Evolutionary conservation across 495 filamentous ascomycete species (phyloP), one percentile per base, ranked within the genome.

Genomic region (Trichoderma asperelloides): DNA sequence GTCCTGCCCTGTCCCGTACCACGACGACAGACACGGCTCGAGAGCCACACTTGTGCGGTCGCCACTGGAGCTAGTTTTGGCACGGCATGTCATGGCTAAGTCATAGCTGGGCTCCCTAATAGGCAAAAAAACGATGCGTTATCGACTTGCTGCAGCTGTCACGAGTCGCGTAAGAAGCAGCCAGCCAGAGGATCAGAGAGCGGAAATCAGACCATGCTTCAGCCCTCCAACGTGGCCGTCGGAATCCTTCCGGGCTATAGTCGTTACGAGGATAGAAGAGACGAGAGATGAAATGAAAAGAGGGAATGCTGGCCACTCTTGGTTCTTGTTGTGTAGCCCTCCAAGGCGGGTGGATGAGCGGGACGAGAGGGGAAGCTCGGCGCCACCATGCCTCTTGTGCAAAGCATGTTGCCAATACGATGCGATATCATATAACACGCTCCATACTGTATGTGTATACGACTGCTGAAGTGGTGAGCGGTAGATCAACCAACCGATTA

Each of bases 361-460:
- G 55, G 55, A 60, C 25, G 25, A 27, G 55, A 60, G 55, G 55
- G 55, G 55, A 60, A 30, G 55, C 23, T 60, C 55, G 55, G 55
- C 55, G 55, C 55, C 55, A 60, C 55, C 55, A 60, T 60, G 55
- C 55, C 55, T 60, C 43, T 49, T 55, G 49, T 55, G 49, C 49
- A 25, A 60, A n/a, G 16, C 4, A n/a, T 51, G 47, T n/a, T 51
- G 21, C 15, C 18, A 7, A 33, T n/a, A 2, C 45, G 45, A 51
- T 51, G 7, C 47, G 33, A 37, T 37, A 8, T 8, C 5, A 37
- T 37, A 37, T 37, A n/a, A n/a, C n/a, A 8, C 33, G 33, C 33
- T 37, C 33, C 33, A 37, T 37, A 37, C 5, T 7, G 5, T 37
- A 37, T 8, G 0, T 37, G 5, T 7, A 37, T 7, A 51, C 47